phyloP scores from a whole-genome alignment of 768 basidiomycete species.

The Pilatotrama ljubarskyi region DNA sequence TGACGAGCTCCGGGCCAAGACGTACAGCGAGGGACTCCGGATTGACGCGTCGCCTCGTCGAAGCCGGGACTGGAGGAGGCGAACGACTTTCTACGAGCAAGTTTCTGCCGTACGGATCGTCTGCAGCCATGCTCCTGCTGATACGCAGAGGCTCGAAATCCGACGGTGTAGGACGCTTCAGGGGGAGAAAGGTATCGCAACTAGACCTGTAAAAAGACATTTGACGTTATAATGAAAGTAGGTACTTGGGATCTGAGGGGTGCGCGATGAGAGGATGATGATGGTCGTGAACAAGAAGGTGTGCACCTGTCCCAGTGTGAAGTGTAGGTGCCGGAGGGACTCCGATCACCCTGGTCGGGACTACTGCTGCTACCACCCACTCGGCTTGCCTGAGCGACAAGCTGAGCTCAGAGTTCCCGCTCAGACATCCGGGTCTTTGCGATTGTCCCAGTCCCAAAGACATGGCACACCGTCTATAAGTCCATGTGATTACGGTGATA shows the following conservation, averaged over 20 bases:
- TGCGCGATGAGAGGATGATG: constrained; percentile 1
- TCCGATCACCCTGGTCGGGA: constrained; percentile 4
- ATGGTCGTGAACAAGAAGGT: background rate
- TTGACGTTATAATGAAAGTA: background rate
- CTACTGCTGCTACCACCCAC: background rate
- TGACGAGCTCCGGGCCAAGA: constrained; percentile 64
- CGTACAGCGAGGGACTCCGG: constrained; percentile 68
- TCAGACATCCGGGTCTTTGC: background rate
- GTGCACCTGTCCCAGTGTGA: background rate
- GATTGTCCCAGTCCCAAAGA: constrained; percentile 12
- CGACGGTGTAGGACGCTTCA: constrained; percentile 9
- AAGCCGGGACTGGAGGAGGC: constrained; percentile 5
- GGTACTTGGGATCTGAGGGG: background rate
- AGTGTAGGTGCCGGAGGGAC: background rate
- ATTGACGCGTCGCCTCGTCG: constrained; percentile 51
- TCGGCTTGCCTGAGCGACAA: background rate
- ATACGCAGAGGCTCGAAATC: constrained; percentile 9
- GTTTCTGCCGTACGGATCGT: constrained; percentile 6
- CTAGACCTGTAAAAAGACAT: constrained; percentile 4
- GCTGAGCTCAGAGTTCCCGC: constrained; percentile 1
- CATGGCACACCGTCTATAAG: constrained; percentile 14
- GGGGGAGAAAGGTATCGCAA: constrained; percentile 13
- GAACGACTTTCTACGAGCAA: constrained; percentile 2
- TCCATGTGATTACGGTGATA: constrained; percentile 18
- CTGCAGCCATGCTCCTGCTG: constrained; percentile 16